These are phyloP conservation scores for Takashimella tepidaria DNA, from an alignment of 1,284 basidiomycete genomes.

Conservation along the genomic window DNA sequence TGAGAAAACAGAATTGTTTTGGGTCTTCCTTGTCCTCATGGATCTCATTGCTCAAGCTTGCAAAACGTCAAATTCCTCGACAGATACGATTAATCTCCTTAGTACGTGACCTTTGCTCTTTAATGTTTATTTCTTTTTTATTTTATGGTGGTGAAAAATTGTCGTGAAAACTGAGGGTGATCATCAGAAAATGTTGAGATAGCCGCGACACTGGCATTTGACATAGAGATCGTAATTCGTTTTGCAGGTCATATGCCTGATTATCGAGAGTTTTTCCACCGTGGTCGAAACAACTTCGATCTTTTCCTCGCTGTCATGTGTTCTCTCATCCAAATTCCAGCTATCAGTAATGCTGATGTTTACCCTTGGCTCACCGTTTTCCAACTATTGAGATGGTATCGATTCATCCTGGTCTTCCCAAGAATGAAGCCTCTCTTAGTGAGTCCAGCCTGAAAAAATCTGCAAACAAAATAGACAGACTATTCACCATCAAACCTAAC, in stretches of 20 bases:
- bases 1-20: conserved; percentile 56
- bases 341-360: conserved; percentile 58
- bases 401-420: conserved; percentile 65
- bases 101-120: too few species aligned
- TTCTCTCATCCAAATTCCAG: conserved; percentile 80
- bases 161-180: too few species aligned
- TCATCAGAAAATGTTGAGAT: conserved; percentile 64
- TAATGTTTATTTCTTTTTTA: too few species aligned
- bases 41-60: conserved; percentile 72
- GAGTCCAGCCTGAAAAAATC: conserved; percentile 11
- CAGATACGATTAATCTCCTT: conserved; percentile 50
- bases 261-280: conserved; percentile 70
- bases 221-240: conserved; percentile 79
- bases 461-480: background rate
- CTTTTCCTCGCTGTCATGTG: conserved; percentile 72
- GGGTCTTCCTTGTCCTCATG: conserved; percentile 68
- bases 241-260: conserved; percentile 69
- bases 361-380: conserved; percentile 93
- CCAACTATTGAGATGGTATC: conserved; percentile 83
- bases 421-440: conserved; percentile 40
- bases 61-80: conserved; percentile 57
- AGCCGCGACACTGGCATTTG: conserved; percentile 76
- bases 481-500: background rate
- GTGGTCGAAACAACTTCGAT: conserved; percentile 71
- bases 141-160: too few species aligned